Evolutionary conservation across 2,329 filamentous ascomycete genomes (phyloP).

Genomic region (Ophiocordyceps robertsii): DNA sequence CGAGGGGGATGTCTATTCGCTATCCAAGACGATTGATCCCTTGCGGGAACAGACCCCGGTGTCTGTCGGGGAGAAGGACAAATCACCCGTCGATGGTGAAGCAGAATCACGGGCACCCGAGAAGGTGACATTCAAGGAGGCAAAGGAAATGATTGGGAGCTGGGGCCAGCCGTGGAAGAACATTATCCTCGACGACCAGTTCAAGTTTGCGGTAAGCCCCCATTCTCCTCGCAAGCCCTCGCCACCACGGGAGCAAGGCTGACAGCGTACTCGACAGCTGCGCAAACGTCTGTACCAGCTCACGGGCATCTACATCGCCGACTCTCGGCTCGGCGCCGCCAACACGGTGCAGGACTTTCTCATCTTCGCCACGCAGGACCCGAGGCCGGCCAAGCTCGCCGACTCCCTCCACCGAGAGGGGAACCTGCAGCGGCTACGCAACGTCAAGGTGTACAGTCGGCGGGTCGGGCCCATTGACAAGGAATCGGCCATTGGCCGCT

Average conservation of each 20-base stretch:
- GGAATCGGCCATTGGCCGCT: constrained; percentile 58
- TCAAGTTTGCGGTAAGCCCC: constrained; percentile 62
- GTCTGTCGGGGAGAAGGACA: too few species aligned
- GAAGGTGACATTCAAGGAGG: constrained; percentile 22
- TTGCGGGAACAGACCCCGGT: too few species aligned
- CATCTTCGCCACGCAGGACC: constrained; percentile 34
- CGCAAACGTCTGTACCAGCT: constrained; percentile 70
- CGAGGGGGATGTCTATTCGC: too few species aligned
- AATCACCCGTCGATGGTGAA: background rate
- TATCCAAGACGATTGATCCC: too few species aligned
- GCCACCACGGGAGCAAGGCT: background rate
- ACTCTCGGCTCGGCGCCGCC: constrained; percentile 48
- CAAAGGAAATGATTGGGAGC: constrained; percentile 24
- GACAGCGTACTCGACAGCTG: constrained; percentile 39
- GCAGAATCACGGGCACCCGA: constrained; percentile 5
- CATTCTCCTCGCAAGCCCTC: constrained; percentile 6
- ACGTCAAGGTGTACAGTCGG: constrained; percentile 53
- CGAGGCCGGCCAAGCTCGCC: constrained; percentile 48
- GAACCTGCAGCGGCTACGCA: constrained; percentile 40
- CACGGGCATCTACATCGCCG: constrained; percentile 63
- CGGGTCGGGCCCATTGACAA: constrained; percentile 59
- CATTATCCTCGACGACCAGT: constrained; percentile 39
- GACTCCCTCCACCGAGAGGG: constrained; percentile 38
- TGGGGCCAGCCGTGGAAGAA: constrained; percentile 46
- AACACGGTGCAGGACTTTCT: constrained; percentile 41